Evolutionary conservation across 2,329 filamentous ascomycete genomes (phyloP).

Genomic region (Mycogone perniciosa): DNA sequence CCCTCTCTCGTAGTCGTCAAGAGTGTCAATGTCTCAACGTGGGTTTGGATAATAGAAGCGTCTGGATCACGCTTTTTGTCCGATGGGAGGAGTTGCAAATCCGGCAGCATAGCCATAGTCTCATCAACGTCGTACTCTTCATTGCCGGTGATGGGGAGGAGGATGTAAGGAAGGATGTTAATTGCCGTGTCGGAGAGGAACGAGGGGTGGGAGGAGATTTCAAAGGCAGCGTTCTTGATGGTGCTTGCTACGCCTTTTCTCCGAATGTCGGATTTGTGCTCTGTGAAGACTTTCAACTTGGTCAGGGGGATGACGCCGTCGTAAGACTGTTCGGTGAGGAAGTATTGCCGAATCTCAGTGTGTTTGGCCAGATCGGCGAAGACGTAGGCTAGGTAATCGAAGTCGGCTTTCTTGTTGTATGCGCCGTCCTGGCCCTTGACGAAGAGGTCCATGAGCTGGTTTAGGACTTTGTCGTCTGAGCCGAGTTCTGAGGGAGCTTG

Average conservation of each 20-base stretch:
- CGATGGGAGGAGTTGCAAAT: constrained; percentile 80
- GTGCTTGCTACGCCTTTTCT: constrained; percentile 92
- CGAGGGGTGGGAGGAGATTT: constrained; percentile 62
- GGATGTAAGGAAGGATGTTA: constrained; percentile 79
- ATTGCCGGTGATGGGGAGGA: constrained; percentile 79
- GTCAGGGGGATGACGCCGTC: constrained; percentile 81
- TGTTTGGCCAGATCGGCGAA: constrained; percentile 91
- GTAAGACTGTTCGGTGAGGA: constrained; percentile 66
- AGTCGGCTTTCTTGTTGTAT: constrained; percentile 81
- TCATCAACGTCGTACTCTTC: constrained; percentile 90
- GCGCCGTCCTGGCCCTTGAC: constrained; percentile 79
- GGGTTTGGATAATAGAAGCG: constrained; percentile 69
- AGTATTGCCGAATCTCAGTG: constrained; percentile 65
- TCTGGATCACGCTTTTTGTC: constrained; percentile 84
- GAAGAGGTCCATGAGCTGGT: constrained; percentile 92
- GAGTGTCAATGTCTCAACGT: constrained; percentile 81
- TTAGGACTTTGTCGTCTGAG: constrained; percentile 67
- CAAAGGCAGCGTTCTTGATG: constrained; percentile 90
- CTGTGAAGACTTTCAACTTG: constrained; percentile 91
- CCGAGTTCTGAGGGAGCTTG: constrained; percentile 62
- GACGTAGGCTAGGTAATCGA: constrained; percentile 88
- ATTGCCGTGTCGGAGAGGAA: constrained; percentile 67
- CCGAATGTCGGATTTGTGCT: constrained; percentile 75
- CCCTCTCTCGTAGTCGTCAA: constrained; percentile 72
- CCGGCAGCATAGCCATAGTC: constrained; percentile 76